Base-by-base conservation (phyloP, 1,284 basidiomycete species). In the Ceratobasidium sp. region DNA sequence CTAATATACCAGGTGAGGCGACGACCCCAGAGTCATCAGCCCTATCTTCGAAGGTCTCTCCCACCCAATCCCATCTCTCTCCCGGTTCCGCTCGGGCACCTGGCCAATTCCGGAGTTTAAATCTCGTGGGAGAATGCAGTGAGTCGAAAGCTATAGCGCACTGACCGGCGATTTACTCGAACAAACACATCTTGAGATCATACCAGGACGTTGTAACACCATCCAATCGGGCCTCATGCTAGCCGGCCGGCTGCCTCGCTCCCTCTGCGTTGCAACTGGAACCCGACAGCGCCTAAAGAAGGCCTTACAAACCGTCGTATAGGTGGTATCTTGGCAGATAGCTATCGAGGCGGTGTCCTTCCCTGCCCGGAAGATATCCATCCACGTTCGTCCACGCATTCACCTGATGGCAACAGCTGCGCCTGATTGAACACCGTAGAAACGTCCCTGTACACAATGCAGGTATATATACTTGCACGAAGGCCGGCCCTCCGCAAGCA, bases 281-380 rank as follows among this genome's bases (percentile, higher is more conserved):
- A 38, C 33, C 30, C 56, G 56, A 11, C 36, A 58, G 56, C 56
- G 56, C 56, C 56, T 40, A 58, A 58, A 40, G 56, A 58, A 58
- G 56, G 30, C 36, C 16, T 30, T 33, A n/a, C 53, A 30, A 54
- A 33, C 8, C 12, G 3, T n/a, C 33, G 14, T 5, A 3, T 23
- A 21, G n/a, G 33, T 23, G 8, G 21, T 21, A 14, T 23, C n/a
- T 21, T 58, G n/a, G 56, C 28, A n/a, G 53, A 33, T 33, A 21
- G 25, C 6, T 60, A n/a, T 40, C 23, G 42, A 48, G 59, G 59
- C 59, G 21, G 59, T 61, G 59, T 48, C 25, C 28, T 44, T 44
- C 23, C 59, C 54, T n/a, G 21, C 38, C 30, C n/a, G 9, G 42
- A 42, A 16, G 59, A 61, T 28, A 3, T 21, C 23, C 12, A 28